Base-by-base conservation (phyloP, 192 early-diverging fungal species). In the Allomyces javanicus region DNA sequence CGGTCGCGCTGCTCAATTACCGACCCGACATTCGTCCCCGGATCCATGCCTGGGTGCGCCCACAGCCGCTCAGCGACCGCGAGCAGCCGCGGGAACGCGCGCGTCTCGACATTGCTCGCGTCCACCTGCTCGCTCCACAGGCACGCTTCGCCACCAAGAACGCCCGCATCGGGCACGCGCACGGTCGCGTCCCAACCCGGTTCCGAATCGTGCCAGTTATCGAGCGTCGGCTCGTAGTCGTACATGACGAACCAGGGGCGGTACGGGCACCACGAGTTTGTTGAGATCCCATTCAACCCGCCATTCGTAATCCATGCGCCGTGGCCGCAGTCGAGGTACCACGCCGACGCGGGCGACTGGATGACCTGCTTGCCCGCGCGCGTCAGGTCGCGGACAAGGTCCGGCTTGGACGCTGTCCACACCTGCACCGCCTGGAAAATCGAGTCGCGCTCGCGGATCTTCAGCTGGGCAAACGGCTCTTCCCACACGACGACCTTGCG, bases 221-320 rank as follows among this genome's bases (percentile, higher is more conserved):
- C 80, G 55, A 79, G 76, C 62, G 77, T 77, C 45, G 83, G 76
- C 67, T 87, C 79, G 70, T 79, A 88, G 63, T 73, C 71, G 71
- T 89, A 87, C 62, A 87, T 78, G 62, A 81, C 80, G 75, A 85
- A 81, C 87, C 86, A 87, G 26, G 80, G 71, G 78, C 86, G 86
- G 81, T 76, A 87, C 45, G 88, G 86, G 73, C 87, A 89, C 86
- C 87, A 89, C 33, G 85, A 87, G 61, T 70, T n/a, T 68, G 68
- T 22, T 71, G 66, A 68, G 33, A 73, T 64, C 65, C 74, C 77
- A 69, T 83, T 83, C 21, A 67, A 67, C 26, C 17, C 17, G 17
- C 17, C 12, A 6, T 58, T n/a, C 12, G 50, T 25, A 10, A 63
- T 9, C 19, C 19, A 63, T 4, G 22, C 62, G 23, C 62, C 62